Percentiles rank a stretch among this genome's conserved stretches.
phyloP scores from a whole-genome alignment of 1,139 yeast species.

The Meyerozyma sp. region DNA sequence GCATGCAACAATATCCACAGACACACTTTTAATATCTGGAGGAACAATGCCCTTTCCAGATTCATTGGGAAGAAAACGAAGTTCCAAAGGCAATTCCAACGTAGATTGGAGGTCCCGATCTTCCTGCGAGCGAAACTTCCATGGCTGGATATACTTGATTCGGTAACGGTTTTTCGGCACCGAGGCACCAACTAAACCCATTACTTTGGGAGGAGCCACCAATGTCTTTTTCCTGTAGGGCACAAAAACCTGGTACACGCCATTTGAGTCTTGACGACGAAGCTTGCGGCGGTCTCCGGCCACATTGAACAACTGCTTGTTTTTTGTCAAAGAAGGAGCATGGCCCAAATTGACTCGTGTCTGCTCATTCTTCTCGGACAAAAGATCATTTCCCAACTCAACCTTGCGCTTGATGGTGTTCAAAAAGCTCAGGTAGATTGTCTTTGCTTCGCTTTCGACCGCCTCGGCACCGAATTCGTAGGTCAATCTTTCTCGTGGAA shows the following conservation, averaged over 20 bases:
- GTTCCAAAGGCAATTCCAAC: slow-evolving; percentile 11
- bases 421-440: slow-evolving; percentile 13
- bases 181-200: slow-evolving; percentile 15
- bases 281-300: slow-evolving; percentile 3
- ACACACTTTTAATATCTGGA: slow-evolving; percentile 15
- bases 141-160: slow-evolving; percentile 11
- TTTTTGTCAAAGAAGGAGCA: slow-evolving; percentile 12
- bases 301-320: slow-evolving; percentile 13
- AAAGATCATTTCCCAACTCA: slow-evolving; percentile 11
- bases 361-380: slow-evolving; percentile 1
- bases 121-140: slow-evolving; percentile 3
- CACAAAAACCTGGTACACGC: slow-evolving; percentile 9
- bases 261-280: background rate
- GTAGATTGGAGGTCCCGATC: slow-evolving; percentile 1
- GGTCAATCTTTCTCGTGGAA: slow-evolving; percentile 14
- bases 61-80: slow-evolving; percentile 6
- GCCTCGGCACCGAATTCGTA: slow-evolving; percentile 8
- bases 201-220: slow-evolving; percentile 16
- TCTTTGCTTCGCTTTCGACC: slow-evolving; percentile 9
- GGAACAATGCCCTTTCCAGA: slow-evolving; percentile 8
- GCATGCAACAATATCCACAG: slow-evolving; percentile 15
- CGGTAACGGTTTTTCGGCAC: slow-evolving; percentile 13
- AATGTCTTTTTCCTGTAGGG: slow-evolving; percentile 18
- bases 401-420: slow-evolving; percentile 12
- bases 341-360: slow-evolving; percentile 4